Evolutionary conservation across 176 grass and related monocot genomes (phyloP).

Genomic region (Oryza officinalis): DNA sequence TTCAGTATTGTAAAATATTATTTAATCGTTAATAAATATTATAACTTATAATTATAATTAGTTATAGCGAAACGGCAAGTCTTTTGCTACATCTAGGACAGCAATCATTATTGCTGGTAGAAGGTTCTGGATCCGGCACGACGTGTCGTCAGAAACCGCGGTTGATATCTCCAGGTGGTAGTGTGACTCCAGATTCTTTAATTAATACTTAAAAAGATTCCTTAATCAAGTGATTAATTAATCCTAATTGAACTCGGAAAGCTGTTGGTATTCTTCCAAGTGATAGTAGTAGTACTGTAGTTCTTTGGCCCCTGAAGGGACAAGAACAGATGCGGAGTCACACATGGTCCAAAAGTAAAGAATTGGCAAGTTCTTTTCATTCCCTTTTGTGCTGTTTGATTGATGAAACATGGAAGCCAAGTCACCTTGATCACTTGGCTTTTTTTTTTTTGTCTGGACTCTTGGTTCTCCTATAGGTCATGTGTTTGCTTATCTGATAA

Average conservation of each 20-base stretch:
- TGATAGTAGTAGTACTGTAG: neutral
- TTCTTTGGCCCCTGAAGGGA: conserved; percentile 11
- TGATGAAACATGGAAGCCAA: conserved; percentile 22
- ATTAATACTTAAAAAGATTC: neutral
- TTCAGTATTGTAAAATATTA: no score
- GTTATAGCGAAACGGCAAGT: no score
- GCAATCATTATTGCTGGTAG: neutral
- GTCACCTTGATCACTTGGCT: neutral
- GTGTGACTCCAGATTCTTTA: neutral
- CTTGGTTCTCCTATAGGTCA: neutral
- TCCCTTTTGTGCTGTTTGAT: neutral
- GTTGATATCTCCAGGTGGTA: neutral
- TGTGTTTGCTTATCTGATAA: conserved; percentile 13
- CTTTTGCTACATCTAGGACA: neutral
- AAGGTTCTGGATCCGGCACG: conserved; percentile 12
- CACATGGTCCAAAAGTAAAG: neutral
- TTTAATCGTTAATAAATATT: no score
- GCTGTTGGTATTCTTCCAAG: neutral
- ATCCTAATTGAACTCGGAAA: neutral
- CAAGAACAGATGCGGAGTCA: conserved; percentile 17
- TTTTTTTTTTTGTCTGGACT: neutral
- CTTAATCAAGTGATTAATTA: neutral
- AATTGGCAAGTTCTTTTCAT: neutral
- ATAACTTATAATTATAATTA: no score
- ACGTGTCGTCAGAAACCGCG: conserved; percentile 3